Conservation (phyloP, 2,329 filamentous ascomycete species). For the Fragosphaeria purpurea region DNA sequence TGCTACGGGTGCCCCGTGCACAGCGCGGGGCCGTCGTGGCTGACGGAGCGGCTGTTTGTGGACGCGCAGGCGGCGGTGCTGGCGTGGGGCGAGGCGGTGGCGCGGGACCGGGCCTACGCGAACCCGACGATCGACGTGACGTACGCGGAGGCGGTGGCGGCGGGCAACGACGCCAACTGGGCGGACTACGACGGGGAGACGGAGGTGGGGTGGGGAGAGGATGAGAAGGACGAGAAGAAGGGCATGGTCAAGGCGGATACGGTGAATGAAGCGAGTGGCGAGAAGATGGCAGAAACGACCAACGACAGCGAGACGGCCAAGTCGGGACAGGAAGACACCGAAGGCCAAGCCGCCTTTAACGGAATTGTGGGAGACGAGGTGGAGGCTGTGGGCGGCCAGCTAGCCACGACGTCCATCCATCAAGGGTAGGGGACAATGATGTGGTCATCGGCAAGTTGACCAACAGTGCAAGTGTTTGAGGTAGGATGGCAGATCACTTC, state of each 20-base stretch:
- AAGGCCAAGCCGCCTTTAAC: too few species aligned
- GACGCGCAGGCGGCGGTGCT: constrained; percentile 18
- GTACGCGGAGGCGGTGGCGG: constrained; percentile 9
- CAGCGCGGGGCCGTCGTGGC: constrained; percentile 52
- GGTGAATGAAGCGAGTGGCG: not conserved
- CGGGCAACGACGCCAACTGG: constrained; percentile 2
- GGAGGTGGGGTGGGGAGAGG: not conserved
- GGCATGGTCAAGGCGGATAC: not conserved
- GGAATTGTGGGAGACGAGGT: too few species aligned
- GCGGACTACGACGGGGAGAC: not conserved
- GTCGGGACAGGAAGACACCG: too few species aligned
- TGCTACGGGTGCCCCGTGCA: constrained; percentile 55
- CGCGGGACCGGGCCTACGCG: constrained; percentile 13
- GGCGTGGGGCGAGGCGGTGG: constrained; percentile 19
- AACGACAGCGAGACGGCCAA: too few species aligned
- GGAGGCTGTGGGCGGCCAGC: too few species aligned
- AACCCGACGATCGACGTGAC: constrained; percentile 16
- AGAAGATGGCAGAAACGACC: too few species aligned
- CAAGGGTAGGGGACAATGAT: too few species aligned
- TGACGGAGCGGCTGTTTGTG: constrained; percentile 56
- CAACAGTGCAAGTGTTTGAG: too few species aligned
- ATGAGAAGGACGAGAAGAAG: not conserved
- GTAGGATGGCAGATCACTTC: too few species aligned
- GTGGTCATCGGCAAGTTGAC: too few species aligned
- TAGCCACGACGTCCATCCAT: too few species aligned